Conservation (phyloP, 2,329 filamentous ascomycete genomes). For the Aspergillus texensis region DNA sequence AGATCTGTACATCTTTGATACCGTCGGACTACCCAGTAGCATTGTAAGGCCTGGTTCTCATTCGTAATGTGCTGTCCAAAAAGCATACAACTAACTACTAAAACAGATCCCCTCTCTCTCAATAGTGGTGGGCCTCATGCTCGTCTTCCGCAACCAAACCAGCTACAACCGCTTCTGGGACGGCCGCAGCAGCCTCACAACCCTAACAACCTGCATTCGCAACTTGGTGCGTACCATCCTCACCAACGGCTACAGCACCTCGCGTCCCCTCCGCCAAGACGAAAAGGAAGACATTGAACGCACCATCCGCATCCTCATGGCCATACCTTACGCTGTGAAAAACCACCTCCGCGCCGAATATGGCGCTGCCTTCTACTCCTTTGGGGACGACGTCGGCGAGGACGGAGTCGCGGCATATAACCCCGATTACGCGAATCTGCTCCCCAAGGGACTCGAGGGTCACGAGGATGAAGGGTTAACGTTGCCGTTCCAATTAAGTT, state of each 20-base stretch:
- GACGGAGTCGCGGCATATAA: constrained; percentile 36
- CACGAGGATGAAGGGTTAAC: constrained; percentile 63
- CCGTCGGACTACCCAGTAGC: constrained; percentile 59
- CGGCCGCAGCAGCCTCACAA: constrained; percentile 59
- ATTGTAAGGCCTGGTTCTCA: constrained; percentile 50
- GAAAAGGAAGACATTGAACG: constrained; percentile 62
- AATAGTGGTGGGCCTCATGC: constrained; percentile 68
- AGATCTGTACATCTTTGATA: constrained; percentile 54
- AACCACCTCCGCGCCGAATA: constrained; percentile 67
- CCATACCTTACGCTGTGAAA: constrained; percentile 65
- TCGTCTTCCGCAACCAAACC: constrained; percentile 68
- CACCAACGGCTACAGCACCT: constrained; percentile 47
- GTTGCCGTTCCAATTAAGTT: constrained; percentile 62
- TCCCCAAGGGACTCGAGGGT: constrained; percentile 54
- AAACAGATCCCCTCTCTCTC: constrained; percentile 60
- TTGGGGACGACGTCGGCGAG: constrained; percentile 35
- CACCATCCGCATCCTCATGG: constrained; percentile 61
- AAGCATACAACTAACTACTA: neutral
- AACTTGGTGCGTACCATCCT: constrained; percentile 62
- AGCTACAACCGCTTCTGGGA: constrained; percentile 68
- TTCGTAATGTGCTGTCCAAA: neutral
- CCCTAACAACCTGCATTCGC: constrained; percentile 60
- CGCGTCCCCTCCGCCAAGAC: constrained; percentile 35
- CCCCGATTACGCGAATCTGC: constrained; percentile 54
- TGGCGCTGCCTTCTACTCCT: constrained; percentile 48